phyloP scores from a whole-genome alignment of 805 yeast genomes.

The Lipomyces spencermartinsiae region DNA sequence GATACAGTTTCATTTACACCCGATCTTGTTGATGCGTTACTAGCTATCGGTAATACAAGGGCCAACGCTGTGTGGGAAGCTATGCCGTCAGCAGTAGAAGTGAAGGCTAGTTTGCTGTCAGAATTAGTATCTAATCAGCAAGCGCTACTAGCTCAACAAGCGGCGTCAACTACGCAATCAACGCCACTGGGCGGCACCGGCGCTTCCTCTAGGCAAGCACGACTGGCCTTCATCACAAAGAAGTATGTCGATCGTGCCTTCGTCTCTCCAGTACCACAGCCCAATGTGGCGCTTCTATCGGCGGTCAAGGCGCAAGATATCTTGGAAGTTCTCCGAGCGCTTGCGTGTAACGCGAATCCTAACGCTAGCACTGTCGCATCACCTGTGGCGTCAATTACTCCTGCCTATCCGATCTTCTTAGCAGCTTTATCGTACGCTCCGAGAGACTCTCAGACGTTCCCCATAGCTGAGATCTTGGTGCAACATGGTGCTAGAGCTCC shows the following conservation, averaged over 20 bases:
- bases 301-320: slow-evolving; percentile 47
- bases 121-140: background rate
- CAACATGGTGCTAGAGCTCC: slow-evolving; percentile 49
- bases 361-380: slow-evolving; percentile 36
- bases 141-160: slow-evolving; percentile 1
- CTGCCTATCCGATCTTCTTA: slow-evolving; percentile 44
- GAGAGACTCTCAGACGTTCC: slow-evolving; percentile 42
- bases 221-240: slow-evolving; percentile 60
- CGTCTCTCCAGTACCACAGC: slow-evolving; percentile 44
- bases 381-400: slow-evolving; percentile 11
- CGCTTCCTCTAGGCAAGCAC: slow-evolving; percentile 46
- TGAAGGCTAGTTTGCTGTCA: slow-evolving; percentile 34
- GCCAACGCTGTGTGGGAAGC: slow-evolving; percentile 71
- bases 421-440: slow-evolving; percentile 46
- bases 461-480: slow-evolving; percentile 49
- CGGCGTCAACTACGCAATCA: slow-evolving; percentile 19
- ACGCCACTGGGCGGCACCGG: slow-evolving; percentile 52
- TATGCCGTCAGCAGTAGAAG: slow-evolving; percentile 31
- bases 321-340: slow-evolving; percentile 43
- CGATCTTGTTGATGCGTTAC: slow-evolving; percentile 65
- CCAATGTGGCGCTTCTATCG: slow-evolving; percentile 46
- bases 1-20: slow-evolving; percentile 65
- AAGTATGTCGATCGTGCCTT: slow-evolving; percentile 68
- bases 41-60: slow-evolving; percentile 59
- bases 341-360: slow-evolving; percentile 51